phyloP scores from a whole-genome alignment of 2,329 filamentous ascomycete species.

The Pseudogymnoascus destructans region DNA sequence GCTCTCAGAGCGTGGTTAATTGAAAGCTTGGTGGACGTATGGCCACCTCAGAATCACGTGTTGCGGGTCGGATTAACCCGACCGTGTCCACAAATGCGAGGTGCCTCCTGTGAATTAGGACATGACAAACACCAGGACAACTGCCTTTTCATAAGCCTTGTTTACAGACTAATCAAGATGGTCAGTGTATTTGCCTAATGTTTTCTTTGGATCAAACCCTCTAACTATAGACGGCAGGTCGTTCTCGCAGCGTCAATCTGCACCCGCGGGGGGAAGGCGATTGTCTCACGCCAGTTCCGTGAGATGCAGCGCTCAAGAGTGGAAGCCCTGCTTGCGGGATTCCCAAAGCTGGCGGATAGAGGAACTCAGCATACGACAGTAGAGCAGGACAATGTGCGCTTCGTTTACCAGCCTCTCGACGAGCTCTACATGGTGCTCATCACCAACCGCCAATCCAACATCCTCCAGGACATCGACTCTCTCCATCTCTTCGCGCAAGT shows the following conservation, averaged over 20 bases:
- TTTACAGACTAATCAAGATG: constrained; percentile 8
- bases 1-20: neutral
- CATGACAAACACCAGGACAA: constrained; percentile 1
- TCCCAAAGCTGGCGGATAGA: constrained; percentile 92
- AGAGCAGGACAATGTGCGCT: constrained; percentile 98
- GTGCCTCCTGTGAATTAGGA: neutral
- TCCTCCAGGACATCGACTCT: constrained; percentile 97
- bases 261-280: constrained; percentile 94
- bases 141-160: neutral
- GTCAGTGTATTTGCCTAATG: neutral
- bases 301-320: constrained; percentile 96
- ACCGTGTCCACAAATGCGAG: constrained; percentile 8
- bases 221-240: constrained; percentile 45
- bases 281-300: constrained; percentile 93
- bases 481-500: constrained; percentile 96
- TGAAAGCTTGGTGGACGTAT: neutral
- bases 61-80: constrained; percentile 8
- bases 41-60: neutral
- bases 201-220: neutral
- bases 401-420: constrained; percentile 96
- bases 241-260: constrained; percentile 98
- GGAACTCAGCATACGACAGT: constrained; percentile 96
- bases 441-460: constrained; percentile 98
- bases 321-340: constrained; percentile 89
- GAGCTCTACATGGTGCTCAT: constrained; percentile 99